Conservation (phyloP, 116 monocot genomes). For the Iris pallida region DNA sequence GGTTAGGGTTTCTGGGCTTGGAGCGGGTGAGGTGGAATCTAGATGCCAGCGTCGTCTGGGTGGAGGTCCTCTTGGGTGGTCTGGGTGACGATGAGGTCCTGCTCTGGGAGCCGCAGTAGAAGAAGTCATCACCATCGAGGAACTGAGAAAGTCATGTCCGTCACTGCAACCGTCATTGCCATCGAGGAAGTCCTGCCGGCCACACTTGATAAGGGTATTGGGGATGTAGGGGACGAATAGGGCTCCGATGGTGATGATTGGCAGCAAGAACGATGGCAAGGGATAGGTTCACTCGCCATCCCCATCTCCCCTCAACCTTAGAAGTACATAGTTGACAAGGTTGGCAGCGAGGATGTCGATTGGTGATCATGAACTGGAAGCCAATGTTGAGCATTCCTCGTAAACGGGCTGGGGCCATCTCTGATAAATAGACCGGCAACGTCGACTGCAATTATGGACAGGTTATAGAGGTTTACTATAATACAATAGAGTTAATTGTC, state of each 20-base stretch:
- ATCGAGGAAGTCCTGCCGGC: slow-evolving; percentile 2
- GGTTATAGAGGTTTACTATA: too few relatives aligned
- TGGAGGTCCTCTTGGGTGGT: slow-evolving; percentile 34
- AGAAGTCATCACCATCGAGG: slow-evolving; percentile 57
- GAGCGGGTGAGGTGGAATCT: slow-evolving; percentile 22
- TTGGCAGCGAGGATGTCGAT: slow-evolving; percentile 34
- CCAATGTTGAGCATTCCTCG: slow-evolving; percentile 41
- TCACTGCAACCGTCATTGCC: slow-evolving; percentile 41
- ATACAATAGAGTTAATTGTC: too few relatives aligned
- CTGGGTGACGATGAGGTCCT: slow-evolving; percentile 39
- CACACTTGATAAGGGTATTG: slow-evolving; percentile 32
- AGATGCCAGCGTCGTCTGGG: slow-evolving; percentile 8
- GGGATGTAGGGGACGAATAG: slow-evolving; percentile 38
- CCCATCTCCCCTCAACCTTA: slow-evolving; percentile 39
- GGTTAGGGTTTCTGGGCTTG: too few relatives aligned
- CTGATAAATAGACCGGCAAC: slow-evolving; percentile 34
- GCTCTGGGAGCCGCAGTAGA: slow-evolving; percentile 60
- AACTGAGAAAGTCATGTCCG: slow-evolving; percentile 13
- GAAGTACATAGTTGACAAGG: slow-evolving; percentile 31
- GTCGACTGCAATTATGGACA: too few relatives aligned
- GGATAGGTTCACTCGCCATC: slow-evolving; percentile 35
- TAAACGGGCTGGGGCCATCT: slow-evolving; percentile 31
- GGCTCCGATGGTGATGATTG: slow-evolving; percentile 35
- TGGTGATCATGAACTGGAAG: slow-evolving; percentile 38
- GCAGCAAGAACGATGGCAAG: slow-evolving; percentile 31